Conservation (phyloP, 257 asterid species). For the Salvia miltiorrhiza region DNA sequence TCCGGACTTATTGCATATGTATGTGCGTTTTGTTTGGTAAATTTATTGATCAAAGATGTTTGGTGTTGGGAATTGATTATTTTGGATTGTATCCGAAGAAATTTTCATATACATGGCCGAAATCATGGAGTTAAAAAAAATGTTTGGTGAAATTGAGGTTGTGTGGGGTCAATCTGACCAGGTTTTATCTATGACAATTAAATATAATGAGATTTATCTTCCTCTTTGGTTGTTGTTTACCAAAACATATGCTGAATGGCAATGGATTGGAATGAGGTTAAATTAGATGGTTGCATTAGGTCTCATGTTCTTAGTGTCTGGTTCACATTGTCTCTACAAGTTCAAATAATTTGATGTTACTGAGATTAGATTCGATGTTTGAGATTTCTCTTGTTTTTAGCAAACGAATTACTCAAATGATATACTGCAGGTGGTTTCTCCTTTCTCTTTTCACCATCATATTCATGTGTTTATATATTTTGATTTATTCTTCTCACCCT, state of each 20-base stretch:
- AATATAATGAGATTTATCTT: not conserved
- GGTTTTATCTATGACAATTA: not conserved
- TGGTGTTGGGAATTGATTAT: constrained; percentile 1
- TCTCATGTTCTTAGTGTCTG: not conserved
- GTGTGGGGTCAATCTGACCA: not conserved
- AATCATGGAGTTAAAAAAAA: not conserved
- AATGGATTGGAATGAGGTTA: not conserved
- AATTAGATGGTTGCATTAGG: not conserved
- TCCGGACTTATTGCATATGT: not conserved
- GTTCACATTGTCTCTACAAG: not conserved
- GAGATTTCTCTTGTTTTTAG: not conserved
- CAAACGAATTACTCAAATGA: not conserved
- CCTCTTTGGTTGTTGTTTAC: not conserved
- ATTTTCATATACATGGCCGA: not conserved
- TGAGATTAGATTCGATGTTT: not conserved
- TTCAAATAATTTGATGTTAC: not conserved
- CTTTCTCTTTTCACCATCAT: not conserved
- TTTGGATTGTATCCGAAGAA: not conserved
- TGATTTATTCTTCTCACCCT: not conserved
- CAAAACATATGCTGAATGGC: not conserved
- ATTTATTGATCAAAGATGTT: not conserved
- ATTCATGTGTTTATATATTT: not conserved
- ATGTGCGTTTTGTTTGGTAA: not conserved
- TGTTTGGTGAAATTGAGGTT: constrained; percentile 6
- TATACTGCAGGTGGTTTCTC: not conserved